These are phyloP conservation scores for Scleromitrula shiraiana DNA, from an alignment of 2,329 filamentous ascomycete species.

Conservation along the genomic window DNA sequence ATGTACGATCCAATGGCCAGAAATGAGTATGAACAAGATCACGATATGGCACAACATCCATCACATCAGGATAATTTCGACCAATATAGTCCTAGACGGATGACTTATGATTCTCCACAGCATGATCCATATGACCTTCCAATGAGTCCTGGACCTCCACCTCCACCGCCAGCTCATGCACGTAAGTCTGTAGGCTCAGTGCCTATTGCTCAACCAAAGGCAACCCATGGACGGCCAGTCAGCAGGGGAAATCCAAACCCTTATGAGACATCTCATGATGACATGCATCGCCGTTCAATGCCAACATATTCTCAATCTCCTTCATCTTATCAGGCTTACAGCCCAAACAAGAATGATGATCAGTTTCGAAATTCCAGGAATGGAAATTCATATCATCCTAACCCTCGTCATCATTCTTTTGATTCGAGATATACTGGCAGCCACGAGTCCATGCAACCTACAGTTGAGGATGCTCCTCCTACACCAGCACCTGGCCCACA, in stretches of 20 bases:
- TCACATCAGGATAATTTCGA: constrained; percentile 6
- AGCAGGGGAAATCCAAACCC: constrained; percentile 11
- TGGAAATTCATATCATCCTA: constrained; percentile 21
- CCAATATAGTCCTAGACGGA: constrained; percentile 18
- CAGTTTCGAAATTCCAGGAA: constrained; percentile 18
- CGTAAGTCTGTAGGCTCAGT: constrained; percentile 21
- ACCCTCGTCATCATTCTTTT: constrained; percentile 28
- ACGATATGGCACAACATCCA: constrained; percentile 9
- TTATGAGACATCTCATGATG: constrained; percentile 18
- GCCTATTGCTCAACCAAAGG: constrained; percentile 8
- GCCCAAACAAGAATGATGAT: constrained; percentile 20
- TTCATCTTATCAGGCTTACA: constrained; percentile 25
- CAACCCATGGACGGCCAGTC: constrained; percentile 2
- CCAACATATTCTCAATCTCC: constrained; percentile 21
- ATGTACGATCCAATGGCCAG: constrained; percentile 21
- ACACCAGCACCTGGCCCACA: constrained; percentile 19
- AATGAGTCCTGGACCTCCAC: constrained; percentile 29
- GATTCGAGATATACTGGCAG: constrained; percentile 31
- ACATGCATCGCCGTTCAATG: constrained; percentile 21
- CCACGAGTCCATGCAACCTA: constrained; percentile 39
- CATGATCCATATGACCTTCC: constrained; percentile 24
- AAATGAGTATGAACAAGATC: constrained; percentile 21
- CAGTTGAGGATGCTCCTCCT: constrained; percentile 36
- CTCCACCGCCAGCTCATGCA: constrained; percentile 28
- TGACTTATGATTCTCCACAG: constrained; percentile 24